These are phyloP conservation scores for Ganoderma resinaceum DNA, from an alignment of 1,284 basidiomycete genomes.

Conservation along the genomic window DNA sequence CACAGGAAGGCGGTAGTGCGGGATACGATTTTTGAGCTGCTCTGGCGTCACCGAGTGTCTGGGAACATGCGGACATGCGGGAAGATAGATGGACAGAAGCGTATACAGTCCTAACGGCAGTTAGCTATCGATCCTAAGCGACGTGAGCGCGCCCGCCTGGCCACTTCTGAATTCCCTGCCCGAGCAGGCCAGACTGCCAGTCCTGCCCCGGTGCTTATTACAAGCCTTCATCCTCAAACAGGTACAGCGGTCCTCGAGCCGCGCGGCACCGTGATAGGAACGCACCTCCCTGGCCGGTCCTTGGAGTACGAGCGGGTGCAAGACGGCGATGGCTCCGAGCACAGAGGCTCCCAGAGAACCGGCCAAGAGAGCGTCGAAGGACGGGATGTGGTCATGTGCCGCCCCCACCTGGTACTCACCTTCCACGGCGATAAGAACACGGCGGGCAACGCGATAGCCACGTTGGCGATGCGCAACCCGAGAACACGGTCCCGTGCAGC, in stretches of 20 bases:
- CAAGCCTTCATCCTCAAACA: not conserved
- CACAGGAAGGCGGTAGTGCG: slow-evolving; percentile 8
- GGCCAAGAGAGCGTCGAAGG: not conserved
- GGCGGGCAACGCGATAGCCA: slow-evolving; percentile 8
- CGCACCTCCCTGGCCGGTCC: not conserved
- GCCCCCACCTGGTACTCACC: too few species aligned
- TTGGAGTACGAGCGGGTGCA: not conserved
- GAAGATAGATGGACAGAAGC: not conserved
- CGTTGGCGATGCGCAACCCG: slow-evolving; percentile 2
- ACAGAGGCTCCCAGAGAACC: not conserved
- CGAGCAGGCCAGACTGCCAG: not conserved
- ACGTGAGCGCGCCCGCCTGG: not conserved
- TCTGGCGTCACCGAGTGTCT: not conserved
- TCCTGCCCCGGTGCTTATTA: not conserved
- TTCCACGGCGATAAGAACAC: not conserved
- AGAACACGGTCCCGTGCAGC: not conserved
- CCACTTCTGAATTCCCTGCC: not conserved
- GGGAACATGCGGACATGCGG: not conserved
- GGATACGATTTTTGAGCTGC: not conserved
- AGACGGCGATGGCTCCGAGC: not conserved
- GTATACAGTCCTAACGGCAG: not conserved
- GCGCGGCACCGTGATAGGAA: slow-evolving; percentile 1
- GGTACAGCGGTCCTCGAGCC: not conserved
- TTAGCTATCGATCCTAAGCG: not conserved
- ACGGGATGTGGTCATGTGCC: slow-evolving; percentile 3